These are phyloP conservation scores for Paxillus rubicundulus DNA, from an alignment of 768 basidiomycete species.

Conservation along the genomic window DNA sequence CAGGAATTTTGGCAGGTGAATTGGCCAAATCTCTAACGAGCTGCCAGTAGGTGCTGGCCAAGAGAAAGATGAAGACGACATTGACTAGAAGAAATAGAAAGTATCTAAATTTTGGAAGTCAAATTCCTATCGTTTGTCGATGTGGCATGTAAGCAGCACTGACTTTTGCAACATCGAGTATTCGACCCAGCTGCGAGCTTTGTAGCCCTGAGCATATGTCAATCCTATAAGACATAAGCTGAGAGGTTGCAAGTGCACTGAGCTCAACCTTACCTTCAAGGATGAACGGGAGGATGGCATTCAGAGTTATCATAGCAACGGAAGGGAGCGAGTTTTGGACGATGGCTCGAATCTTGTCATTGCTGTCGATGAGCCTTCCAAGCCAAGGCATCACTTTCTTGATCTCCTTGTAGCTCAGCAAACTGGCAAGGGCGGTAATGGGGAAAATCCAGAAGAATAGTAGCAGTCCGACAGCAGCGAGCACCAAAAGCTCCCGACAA, in stretches of 20 bases:
- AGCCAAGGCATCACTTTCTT: constrained; percentile 89
- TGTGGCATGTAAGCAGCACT: constrained; percentile 18
- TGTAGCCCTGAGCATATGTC: constrained; percentile 88
- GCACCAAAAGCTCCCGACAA: constrained; percentile 69
- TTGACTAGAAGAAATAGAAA: constrained; percentile 90
- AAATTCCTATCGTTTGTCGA: constrained; percentile 1
- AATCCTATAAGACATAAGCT: constrained; percentile 42
- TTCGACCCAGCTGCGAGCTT: constrained; percentile 90
- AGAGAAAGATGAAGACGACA: constrained; percentile 91
- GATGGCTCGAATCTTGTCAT: constrained; percentile 75
- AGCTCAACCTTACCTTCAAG: constrained; percentile 63
- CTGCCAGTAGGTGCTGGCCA: constrained; percentile 90
- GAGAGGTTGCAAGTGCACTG: background rate
- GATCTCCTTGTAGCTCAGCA: constrained; percentile 92
- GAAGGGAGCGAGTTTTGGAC: constrained; percentile 95
- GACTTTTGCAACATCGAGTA: constrained; percentile 91
- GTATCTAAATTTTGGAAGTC: constrained; percentile 54
- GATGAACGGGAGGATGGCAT: constrained; percentile 84
- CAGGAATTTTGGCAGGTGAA: constrained; percentile 90
- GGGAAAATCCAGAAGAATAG: constrained; percentile 93
- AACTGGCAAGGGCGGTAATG: constrained; percentile 78
- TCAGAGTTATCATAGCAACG: constrained; percentile 85
- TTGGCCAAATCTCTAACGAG: constrained; percentile 89
- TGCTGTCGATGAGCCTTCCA: constrained; percentile 77
- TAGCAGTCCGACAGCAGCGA: constrained; percentile 65